Conservation (phyloP, 805 yeast species). For the Cyberlindnera mycetangii region DNA sequence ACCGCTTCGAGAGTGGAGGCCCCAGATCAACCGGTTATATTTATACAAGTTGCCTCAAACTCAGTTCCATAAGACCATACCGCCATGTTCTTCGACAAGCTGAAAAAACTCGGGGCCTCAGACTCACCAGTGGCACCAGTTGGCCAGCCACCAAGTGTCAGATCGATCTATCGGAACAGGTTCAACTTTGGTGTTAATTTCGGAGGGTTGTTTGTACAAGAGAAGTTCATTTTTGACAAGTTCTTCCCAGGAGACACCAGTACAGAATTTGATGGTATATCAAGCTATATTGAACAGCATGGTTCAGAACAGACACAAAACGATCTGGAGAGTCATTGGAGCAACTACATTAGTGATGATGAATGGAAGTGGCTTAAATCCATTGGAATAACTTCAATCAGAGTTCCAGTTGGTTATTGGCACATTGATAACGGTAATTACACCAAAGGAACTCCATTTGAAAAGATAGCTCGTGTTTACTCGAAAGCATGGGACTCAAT, state of each 20-base stretch:
- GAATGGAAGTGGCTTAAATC: constrained; percentile 79
- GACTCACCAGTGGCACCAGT: constrained; percentile 10
- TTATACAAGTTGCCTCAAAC: too few relatives aligned
- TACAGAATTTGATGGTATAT: constrained; percentile 74
- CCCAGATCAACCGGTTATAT: background rate
- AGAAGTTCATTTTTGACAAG: constrained; percentile 70
- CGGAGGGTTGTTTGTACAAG: constrained; percentile 78
- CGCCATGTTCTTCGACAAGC: constrained; percentile 7
- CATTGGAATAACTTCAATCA: constrained; percentile 70
- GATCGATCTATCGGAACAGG: constrained; percentile 55
- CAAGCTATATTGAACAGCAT: constrained; percentile 40
- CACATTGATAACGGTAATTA: constrained; percentile 63
- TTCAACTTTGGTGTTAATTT: constrained; percentile 80
- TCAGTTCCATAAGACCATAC: background rate
- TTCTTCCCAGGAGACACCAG: constrained; percentile 57
- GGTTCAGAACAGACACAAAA: constrained; percentile 55
- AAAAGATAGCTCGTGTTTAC: constrained; percentile 52
- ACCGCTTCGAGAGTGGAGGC: background rate
- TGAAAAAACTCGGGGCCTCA: constrained; percentile 1
- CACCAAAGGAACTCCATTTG: constrained; percentile 62
- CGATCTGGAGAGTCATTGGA: constrained; percentile 65
- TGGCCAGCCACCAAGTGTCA: constrained; percentile 34
- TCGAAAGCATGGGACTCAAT: constrained; percentile 68
- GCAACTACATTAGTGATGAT: constrained; percentile 51
- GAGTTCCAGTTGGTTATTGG: constrained; percentile 95